Evolutionary conservation across 805 yeast species (phyloP), one percentile per base, ranked within the genome.

Genomic region (Metschnikowia chrysomelidarum): DNA sequence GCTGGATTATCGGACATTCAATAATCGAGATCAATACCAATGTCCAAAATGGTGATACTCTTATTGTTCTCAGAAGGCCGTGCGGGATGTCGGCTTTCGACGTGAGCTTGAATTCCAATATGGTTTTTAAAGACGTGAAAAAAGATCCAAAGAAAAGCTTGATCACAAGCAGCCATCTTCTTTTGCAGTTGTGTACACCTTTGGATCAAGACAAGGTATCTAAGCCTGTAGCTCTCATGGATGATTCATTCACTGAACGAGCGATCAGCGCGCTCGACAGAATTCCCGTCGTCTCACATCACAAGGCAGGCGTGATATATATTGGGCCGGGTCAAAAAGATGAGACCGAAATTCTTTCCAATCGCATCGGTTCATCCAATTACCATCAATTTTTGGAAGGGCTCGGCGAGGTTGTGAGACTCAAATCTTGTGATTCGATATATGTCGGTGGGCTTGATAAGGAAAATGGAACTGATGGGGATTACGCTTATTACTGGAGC

Each of bases 391-490:
- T 87, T 44, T 50, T 87, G 24, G 57, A 65, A 4, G 60, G 67
- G 1, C 56, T 87, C 40, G 96, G 96, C 0, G 52, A 60, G 6
- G 56, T 82, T 37, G 71, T 83, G n/a, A 58, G 69, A 34, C 64
- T 87, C 32, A 73, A 73, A 40, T 73, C 68, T 5, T 65, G 71
- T 24, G 63, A 70, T n/a, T 42, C 52, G 7, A 75, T 78, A 38
- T 74, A 73, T 40, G 78, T 78, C 13, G 96, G 95, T 8, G 96
- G 96, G 0, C 66, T 87, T 19, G 95, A 87, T 48, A 78, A 78
- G 1, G 80, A 71, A 31, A 70, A 70, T 41, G 82, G 82, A 46
- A 53, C 67, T 5, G 95, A 86, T 60, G 96, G 96, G 6, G 78
- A 82, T 40, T 81, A 63, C 50, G 86, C 93, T 0, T 62, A 81